A percentile compares a stretch with the other conserved stretches of the same genome.
Evolutionary conservation across 1,139 yeast genomes (phyloP).

Genomic region (Geotrichum fermentans): DNA sequence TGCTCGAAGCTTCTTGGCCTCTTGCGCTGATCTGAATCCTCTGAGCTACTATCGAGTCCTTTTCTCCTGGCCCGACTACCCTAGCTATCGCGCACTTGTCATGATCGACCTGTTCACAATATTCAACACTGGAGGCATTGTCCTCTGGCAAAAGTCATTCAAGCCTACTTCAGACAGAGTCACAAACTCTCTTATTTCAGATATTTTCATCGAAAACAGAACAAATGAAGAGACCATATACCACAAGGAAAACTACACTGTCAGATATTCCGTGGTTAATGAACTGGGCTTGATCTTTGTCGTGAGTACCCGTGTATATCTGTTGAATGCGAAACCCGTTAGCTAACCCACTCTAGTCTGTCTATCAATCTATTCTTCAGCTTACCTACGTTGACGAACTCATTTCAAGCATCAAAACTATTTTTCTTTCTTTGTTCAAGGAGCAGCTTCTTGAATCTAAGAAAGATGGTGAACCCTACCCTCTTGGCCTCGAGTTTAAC

Average conservation of each 20-base stretch:
- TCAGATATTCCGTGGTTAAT: slow-evolving; percentile 36
- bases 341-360: slow-evolving; percentile 20
- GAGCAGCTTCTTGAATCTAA: slow-evolving; percentile 27
- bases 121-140: slow-evolving; percentile 55
- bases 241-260: slow-evolving; percentile 37
- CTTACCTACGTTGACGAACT: slow-evolving; percentile 37
- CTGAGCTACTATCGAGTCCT: too few species aligned
- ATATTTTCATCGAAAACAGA: slow-evolving; percentile 44
- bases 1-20: too few species aligned
- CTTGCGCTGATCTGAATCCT: too few species aligned
- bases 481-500: slow-evolving; percentile 26
- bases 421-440: slow-evolving; percentile 34
- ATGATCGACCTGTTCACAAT: slow-evolving; percentile 57
- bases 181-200: slow-evolving; percentile 48
- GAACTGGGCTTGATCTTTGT: slow-evolving; percentile 38
- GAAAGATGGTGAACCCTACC: slow-evolving; percentile 20
- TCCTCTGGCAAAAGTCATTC: slow-evolving; percentile 48
- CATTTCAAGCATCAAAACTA: slow-evolving; percentile 34
- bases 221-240: slow-evolving; percentile 21
- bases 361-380: slow-evolving; percentile 38
- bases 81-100: too few species aligned
- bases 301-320: slow-evolving; percentile 19
- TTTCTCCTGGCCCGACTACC: too few species aligned
- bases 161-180: slow-evolving; percentile 39
- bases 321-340: not conserved